phyloP scores from a whole-genome alignment of 1,284 basidiomycete genomes.

The Fomes fomentarius region DNA sequence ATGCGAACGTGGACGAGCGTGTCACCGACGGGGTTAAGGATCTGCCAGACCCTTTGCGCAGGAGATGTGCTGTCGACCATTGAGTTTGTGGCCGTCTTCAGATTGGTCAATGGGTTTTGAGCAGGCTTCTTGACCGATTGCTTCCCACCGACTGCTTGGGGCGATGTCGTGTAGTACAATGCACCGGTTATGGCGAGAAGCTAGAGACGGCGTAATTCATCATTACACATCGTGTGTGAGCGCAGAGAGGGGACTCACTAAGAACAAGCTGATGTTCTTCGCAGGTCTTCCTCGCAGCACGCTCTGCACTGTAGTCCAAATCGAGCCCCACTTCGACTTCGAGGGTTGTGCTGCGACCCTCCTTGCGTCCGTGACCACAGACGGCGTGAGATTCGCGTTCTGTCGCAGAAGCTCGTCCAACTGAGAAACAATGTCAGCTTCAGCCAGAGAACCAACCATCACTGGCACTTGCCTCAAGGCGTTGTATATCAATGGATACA shows the following conservation, averaged over 20 bases:
- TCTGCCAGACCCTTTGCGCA: conserved; percentile 78
- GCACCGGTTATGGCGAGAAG: conserved; percentile 74
- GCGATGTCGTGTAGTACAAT: conserved; percentile 71
- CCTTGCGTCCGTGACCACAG: conserved; percentile 33
- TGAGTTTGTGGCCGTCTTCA: conserved; percentile 29
- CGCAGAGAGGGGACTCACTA: conserved; percentile 50
- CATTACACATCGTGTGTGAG: too few species aligned
- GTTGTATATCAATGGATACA: conserved; percentile 88
- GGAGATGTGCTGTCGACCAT: conserved; percentile 41
- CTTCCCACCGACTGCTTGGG: conserved; percentile 42
- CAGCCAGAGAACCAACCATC: background rate
- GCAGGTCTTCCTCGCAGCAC: conserved; percentile 73
- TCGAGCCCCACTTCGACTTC: conserved; percentile 47
- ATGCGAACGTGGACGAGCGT: conserved; percentile 79
- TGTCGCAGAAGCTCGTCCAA: conserved; percentile 79
- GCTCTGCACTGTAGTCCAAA: conserved; percentile 46
- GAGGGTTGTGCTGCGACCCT: conserved; percentile 39
- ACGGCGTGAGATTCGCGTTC: conserved; percentile 53
- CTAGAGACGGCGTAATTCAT: too few species aligned
- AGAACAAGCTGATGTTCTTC: conserved; percentile 79
- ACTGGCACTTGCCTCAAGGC: conserved; percentile 67
- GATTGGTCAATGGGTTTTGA: conserved; percentile 41
- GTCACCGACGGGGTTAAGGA: conserved; percentile 76
- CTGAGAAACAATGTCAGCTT: conserved; percentile 40
- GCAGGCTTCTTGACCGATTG: conserved; percentile 29